Evolutionary conservation across 257 asterid species (phyloP).

Genomic region (Salvia rosmarinus): DNA sequence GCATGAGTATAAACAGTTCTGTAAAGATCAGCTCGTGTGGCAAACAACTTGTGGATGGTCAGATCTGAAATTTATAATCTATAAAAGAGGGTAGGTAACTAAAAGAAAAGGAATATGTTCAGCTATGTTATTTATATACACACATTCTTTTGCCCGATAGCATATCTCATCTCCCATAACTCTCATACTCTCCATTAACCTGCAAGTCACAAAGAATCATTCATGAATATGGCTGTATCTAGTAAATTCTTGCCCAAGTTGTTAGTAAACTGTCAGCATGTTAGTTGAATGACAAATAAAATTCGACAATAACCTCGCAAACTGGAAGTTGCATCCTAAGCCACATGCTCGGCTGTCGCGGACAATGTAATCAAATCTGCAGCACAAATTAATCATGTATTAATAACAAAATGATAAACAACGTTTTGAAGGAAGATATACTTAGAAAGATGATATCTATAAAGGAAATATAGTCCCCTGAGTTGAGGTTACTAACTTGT

Average conservation of each 20-base stretch:
- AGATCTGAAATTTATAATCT: constrained; percentile 60
- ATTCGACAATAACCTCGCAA: constrained; percentile 57
- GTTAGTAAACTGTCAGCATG: constrained; percentile 10
- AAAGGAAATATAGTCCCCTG: constrained; percentile 21
- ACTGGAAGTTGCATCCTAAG: constrained; percentile 89
- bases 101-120: constrained; percentile 10
- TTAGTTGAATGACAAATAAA: constrained; percentile 25
- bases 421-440: neutral
- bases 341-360: constrained; percentile 96
- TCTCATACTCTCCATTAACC: constrained; percentile 93
- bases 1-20: constrained; percentile 93
- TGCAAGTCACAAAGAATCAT: constrained; percentile 36
- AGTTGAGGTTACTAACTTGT: constrained; percentile 72
- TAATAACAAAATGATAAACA: neutral
- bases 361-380: constrained; percentile 88
- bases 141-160: constrained; percentile 88
- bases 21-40: constrained; percentile 87
- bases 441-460: constrained; percentile 18
- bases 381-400: constrained; percentile 29
- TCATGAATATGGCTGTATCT: neutral
- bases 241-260: neutral
- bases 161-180: constrained; percentile 94
- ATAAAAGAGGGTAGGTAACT: constrained; percentile 29
- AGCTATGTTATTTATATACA: constrained; percentile 35
- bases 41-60: constrained; percentile 83